A percentile compares a stretch with the other conserved stretches of the same genome.
These are phyloP conservation scores for Gastroboletus turbinatus DNA, from an alignment of 1,284 basidiomycete species.

Conservation along the genomic window DNA sequence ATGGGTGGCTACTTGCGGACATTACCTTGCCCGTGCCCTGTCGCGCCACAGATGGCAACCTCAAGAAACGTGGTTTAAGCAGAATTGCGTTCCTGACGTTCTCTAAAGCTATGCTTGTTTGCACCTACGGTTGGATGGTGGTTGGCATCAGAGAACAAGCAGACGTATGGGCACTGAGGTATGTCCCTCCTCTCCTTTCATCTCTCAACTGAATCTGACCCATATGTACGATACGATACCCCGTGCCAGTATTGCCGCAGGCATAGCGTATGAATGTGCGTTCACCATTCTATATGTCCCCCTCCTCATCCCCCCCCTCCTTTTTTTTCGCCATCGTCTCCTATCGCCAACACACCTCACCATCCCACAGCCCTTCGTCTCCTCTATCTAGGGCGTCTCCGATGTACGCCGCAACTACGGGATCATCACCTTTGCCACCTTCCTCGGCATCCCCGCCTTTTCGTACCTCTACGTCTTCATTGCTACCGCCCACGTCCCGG, in stretches of 20 bases:
- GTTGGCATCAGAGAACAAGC: no score
- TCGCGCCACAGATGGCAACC: conserved; percentile 36
- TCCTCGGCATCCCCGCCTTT: conserved; percentile 67
- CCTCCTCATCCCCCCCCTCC: background rate
- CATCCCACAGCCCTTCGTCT: no score
- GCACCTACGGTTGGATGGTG: conserved; percentile 55
- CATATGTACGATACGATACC: background rate
- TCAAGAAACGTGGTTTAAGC: no score
- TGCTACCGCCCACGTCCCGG: conserved; percentile 37
- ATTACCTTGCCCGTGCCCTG: conserved; percentile 59
- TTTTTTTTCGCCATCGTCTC: background rate
- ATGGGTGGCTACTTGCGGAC: no score
- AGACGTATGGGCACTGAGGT: conserved; percentile 72
- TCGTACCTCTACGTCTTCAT: conserved; percentile 74
- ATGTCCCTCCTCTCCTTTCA: conserved; percentile 14
- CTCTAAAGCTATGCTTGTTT: no score
- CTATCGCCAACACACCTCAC: background rate
- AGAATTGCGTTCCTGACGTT: no score
- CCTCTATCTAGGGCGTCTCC: no score
- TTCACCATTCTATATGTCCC: conserved; percentile 62
- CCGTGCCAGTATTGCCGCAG: conserved; percentile 49
- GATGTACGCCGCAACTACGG: conserved; percentile 76
- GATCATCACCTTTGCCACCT: conserved; percentile 67
- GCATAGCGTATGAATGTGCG: conserved; percentile 62
- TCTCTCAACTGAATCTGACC: conserved; percentile 1